phyloP scores from a whole-genome alignment of 768 basidiomycete genomes.

The Pleurotus platypus region DNA sequence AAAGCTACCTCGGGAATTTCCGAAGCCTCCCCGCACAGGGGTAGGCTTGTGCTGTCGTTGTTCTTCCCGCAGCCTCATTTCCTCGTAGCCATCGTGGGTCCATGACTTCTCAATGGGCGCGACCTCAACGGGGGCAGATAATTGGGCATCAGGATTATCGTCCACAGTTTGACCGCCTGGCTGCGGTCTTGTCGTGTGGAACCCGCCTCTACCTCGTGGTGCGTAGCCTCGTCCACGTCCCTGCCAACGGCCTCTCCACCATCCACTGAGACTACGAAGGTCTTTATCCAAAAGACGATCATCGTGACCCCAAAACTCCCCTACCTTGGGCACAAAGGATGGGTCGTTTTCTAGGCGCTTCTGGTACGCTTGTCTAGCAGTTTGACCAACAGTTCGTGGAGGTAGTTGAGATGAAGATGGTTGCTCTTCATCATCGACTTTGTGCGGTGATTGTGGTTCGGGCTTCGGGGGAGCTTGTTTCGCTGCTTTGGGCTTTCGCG shows the following conservation, averaged over 20 bases:
- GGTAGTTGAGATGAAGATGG: slow-evolving; percentile 37
- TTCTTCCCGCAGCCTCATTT: slow-evolving; percentile 77
- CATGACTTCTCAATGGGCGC: slow-evolving; percentile 69
- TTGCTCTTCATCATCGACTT: slow-evolving; percentile 21
- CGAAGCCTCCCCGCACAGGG: slow-evolving; percentile 24
- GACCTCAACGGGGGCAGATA: slow-evolving; percentile 22
- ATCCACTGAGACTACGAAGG: slow-evolving; percentile 75
- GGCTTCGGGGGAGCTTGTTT: slow-evolving; percentile 30
- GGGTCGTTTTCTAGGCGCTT: slow-evolving; percentile 81
- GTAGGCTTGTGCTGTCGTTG: slow-evolving; percentile 32
- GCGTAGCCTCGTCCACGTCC: slow-evolving; percentile 56
- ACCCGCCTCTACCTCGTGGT: slow-evolving; percentile 49
- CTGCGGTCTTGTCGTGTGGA: slow-evolving; percentile 15
- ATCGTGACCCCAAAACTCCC: slow-evolving; percentile 94
- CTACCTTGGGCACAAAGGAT: slow-evolving; percentile 85
- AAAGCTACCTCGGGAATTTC: slow-evolving; percentile 42
- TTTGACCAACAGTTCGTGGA: slow-evolving; percentile 44
- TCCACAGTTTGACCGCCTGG: slow-evolving; percentile 7
- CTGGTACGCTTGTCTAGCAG: slow-evolving; percentile 84
- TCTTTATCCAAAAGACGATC: slow-evolving; percentile 85
- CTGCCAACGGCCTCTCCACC: slow-evolving; percentile 84
- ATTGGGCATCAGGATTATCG: slow-evolving; percentile 2
- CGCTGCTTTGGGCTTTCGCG: slow-evolving; percentile 40
- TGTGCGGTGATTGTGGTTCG: slow-evolving; percentile 12
- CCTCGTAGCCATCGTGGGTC: slow-evolving; percentile 88